These are phyloP conservation scores for Mycena galopus DNA, from an alignment of 768 basidiomycete genomes.

Conservation along the genomic window DNA sequence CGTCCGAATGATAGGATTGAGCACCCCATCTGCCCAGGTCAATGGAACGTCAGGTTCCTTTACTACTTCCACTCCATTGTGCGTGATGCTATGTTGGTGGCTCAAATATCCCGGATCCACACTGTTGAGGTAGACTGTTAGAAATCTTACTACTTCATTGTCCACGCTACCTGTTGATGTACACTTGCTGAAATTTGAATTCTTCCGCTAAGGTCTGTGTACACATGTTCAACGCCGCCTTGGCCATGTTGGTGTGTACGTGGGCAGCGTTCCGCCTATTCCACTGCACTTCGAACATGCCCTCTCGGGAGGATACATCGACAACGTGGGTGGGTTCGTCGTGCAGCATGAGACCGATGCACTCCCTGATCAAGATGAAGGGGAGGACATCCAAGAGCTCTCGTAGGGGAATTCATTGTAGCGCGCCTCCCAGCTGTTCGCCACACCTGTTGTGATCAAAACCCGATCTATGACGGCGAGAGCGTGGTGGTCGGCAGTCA, in stretches of 20 bases:
- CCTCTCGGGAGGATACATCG: slow-evolving; percentile 54
- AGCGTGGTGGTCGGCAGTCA: slow-evolving; percentile 29
- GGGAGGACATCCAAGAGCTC: slow-evolving; percentile 53
- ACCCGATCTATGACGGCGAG: slow-evolving; percentile 32
- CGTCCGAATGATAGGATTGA: slow-evolving; percentile 51
- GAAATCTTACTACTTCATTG: too few relatives aligned
- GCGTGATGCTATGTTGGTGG: slow-evolving; percentile 49
- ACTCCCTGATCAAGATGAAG: slow-evolving; percentile 51
- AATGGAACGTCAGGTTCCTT: slow-evolving; percentile 41
- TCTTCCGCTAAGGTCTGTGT: slow-evolving; percentile 51
- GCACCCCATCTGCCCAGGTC: slow-evolving; percentile 51
- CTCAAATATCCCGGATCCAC: slow-evolving; percentile 56
- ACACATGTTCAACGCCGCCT: slow-evolving; percentile 54
- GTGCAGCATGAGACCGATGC: slow-evolving; percentile 45
- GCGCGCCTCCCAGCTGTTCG: slow-evolving; percentile 49
- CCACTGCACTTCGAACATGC: slow-evolving; percentile 46
- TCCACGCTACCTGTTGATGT: too few relatives aligned
- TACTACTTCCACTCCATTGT: slow-evolving; percentile 38
- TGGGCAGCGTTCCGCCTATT: slow-evolving; percentile 44
- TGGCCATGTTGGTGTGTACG: slow-evolving; percentile 55
- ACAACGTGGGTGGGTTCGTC: slow-evolving; percentile 43
- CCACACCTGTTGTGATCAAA: slow-evolving; percentile 25
- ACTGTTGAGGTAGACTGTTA: too few relatives aligned
- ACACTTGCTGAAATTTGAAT: slow-evolving; percentile 46
- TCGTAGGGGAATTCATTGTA: slow-evolving; percentile 51